Conservation (phyloP, 2,329 filamentous ascomycete species). For the Aphanocladium album region DNA sequence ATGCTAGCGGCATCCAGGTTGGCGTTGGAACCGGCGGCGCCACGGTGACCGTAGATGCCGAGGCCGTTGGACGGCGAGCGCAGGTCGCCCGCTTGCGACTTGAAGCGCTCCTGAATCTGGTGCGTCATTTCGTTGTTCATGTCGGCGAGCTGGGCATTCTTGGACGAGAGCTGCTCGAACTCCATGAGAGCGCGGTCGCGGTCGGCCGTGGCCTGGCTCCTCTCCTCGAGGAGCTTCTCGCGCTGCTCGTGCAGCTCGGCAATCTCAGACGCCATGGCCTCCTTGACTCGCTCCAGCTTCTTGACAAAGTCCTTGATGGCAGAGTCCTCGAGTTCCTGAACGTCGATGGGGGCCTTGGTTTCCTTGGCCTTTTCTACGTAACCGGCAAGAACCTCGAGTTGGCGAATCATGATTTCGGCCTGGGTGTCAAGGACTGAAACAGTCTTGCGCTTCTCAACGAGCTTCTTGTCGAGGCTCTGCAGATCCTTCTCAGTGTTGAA, state of each 20-base stretch:
- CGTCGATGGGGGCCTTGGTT: conserved; percentile 72
- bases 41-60: conserved; percentile 52
- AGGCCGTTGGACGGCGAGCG: conserved; percentile 48
- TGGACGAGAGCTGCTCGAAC: conserved; percentile 89
- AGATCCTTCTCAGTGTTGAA: conserved; percentile 61
- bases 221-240: conserved; percentile 79
- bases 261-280: conserved; percentile 51
- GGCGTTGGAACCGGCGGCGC: conserved; percentile 44
- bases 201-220: conserved; percentile 73
- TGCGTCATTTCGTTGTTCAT: conserved; percentile 95
- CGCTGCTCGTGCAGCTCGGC: conserved; percentile 64
- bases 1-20: conserved; percentile 50
- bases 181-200: conserved; percentile 92
- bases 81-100: conserved; percentile 58
- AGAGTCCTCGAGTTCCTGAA: conserved; percentile 77
- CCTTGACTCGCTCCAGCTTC: conserved; percentile 58
- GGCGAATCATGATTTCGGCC: conserved; percentile 89
- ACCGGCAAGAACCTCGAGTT: conserved; percentile 83
- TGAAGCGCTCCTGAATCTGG: conserved; percentile 90
- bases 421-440: conserved; percentile 92
- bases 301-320: conserved; percentile 90
- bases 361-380: conserved; percentile 85
- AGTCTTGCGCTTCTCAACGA: conserved; percentile 90
- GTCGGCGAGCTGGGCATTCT: conserved; percentile 90
- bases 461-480: conserved; percentile 77